Evolutionary conservation across 768 basidiomycete genomes (phyloP), one percentile per base, ranked within the genome.

Genomic region (Russula sp.): DNA sequence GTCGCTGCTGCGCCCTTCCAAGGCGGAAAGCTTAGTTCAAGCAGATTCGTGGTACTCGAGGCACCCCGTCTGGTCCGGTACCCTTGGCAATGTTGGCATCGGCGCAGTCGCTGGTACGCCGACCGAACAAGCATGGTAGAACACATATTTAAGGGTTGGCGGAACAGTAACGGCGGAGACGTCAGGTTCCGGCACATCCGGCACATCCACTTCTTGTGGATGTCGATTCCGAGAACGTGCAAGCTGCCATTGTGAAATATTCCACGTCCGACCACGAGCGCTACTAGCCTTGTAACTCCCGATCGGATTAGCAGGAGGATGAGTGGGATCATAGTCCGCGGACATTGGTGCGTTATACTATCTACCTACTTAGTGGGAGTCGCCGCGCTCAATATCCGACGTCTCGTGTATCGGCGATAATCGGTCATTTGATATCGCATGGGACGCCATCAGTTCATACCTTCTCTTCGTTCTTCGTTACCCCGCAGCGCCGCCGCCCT

Each of bases 241-340:
- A 86, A 65, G 73, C 74, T 7, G 82, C 87, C 0, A 90, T 97
- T 81, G 84, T 10, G 94, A 94, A 75, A 98, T 98, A 94, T 85
- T 98, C 22, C 88, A 88, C 44, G 88, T 97, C 86, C 69, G 11
- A 72, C 66, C 38, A n/a, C n/a, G n/a, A n/a, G n/a, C n/a, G 63
- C 73, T 48, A 71, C 74, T 0, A 74, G 82, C 58, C 78, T 80
- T 7, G 79, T 80, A 5, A 76, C 76, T 56, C 71, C 73, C 10
- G 78, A 79, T 2, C 84, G 88, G 73, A 78, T 87, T 54, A 80
- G 90, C 63, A 78, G 92, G 59, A 55, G 68, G 24, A 55, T 66
- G 48, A 86, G 90, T 10, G 96, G 95, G 69, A 92, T 98, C 30
- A 90, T 72, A 79, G 94, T 20, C 88, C 90, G 0, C 83, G 86